A percentile compares a stretch with the other conserved stretches of the same genome.
These are phyloP conservation scores for Aspergillus pseudoviridinutans DNA, from an alignment of 2,329 filamentous ascomycete genomes.

Conservation along the genomic window DNA sequence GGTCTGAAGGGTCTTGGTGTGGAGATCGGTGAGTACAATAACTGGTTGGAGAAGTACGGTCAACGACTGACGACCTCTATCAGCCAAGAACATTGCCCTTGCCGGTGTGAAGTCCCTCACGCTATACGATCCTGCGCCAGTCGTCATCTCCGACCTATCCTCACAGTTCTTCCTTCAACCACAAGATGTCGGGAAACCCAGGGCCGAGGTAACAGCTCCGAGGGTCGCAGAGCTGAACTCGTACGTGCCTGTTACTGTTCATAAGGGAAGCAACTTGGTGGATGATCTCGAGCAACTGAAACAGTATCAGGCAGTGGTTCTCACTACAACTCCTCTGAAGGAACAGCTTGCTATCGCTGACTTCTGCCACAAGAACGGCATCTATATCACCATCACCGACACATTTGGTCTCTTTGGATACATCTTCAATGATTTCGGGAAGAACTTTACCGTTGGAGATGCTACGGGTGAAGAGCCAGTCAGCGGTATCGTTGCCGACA, in stretches of 20 bases:
- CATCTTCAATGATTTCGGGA: constrained; percentile 96
- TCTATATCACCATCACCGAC: constrained; percentile 82
- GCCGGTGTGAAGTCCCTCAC: constrained; percentile 97
- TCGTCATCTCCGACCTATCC: constrained; percentile 82
- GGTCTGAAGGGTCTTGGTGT: constrained; percentile 92
- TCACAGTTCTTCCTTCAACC: constrained; percentile 94
- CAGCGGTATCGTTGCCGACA: constrained; percentile 83
- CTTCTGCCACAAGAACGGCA: constrained; percentile 90
- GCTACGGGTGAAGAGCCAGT: constrained; percentile 83
- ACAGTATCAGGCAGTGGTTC: constrained; percentile 86
- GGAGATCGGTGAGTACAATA: constrained; percentile 61
- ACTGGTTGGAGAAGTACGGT: neutral
- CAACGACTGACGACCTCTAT: constrained; percentile 6
- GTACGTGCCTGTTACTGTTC: constrained; percentile 85
- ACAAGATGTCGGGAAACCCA: constrained; percentile 85
- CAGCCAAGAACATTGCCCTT: constrained; percentile 94
- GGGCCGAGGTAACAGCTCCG: constrained; percentile 80
- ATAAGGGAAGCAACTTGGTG: constrained; percentile 60
- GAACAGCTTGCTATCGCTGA: constrained; percentile 82
- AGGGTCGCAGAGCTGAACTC: constrained; percentile 92
- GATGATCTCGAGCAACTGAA: constrained; percentile 77
- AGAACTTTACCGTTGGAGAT: constrained; percentile 87
- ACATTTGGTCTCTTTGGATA: constrained; percentile 92
- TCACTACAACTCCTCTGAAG: constrained; percentile 77
- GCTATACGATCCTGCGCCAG: constrained; percentile 82